These are phyloP conservation scores for Waltiozyma sp. DNA, from an alignment of 1,139 yeast species.

Conservation along the genomic window DNA sequence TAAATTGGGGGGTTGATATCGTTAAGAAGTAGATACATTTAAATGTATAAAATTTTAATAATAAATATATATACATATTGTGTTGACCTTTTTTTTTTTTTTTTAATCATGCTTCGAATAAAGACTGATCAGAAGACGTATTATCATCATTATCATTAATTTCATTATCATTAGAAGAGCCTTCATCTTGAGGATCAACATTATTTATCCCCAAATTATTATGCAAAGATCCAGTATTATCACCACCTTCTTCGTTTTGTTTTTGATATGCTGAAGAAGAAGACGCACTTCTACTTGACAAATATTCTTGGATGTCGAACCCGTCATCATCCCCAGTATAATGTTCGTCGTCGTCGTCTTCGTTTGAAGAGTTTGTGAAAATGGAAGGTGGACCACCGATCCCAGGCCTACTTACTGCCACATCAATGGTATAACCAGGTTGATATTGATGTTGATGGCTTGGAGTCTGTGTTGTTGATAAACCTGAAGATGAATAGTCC, in stretches of 20 bases:
- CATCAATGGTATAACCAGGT: neutral
- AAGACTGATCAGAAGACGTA: no score
- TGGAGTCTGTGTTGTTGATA: neutral
- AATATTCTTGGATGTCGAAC: no score
- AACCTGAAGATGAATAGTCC: no score
- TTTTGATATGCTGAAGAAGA: neutral
- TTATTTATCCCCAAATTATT: no score
- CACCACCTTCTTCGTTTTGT: neutral
- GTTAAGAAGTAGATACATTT: slow-evolving; percentile 22
- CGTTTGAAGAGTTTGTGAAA: neutral
- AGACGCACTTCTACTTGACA: no score
- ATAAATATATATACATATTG: neutral
- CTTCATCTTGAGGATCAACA: no score
- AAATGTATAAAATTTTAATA: neutral
- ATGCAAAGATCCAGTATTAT: no score
- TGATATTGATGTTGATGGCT: neutral
- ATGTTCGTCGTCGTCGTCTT: neutral
- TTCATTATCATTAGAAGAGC: no score
- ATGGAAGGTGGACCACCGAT: neutral
- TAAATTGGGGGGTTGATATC: slow-evolving; percentile 84
- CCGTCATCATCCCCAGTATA: no score
- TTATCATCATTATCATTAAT: no score
- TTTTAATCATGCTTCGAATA: no score
- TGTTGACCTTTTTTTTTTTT: neutral
- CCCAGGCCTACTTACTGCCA: neutral